phyloP scores from a whole-genome alignment of 148 eudicot genomes.

The Tetragonia tetragonoides region DNA sequence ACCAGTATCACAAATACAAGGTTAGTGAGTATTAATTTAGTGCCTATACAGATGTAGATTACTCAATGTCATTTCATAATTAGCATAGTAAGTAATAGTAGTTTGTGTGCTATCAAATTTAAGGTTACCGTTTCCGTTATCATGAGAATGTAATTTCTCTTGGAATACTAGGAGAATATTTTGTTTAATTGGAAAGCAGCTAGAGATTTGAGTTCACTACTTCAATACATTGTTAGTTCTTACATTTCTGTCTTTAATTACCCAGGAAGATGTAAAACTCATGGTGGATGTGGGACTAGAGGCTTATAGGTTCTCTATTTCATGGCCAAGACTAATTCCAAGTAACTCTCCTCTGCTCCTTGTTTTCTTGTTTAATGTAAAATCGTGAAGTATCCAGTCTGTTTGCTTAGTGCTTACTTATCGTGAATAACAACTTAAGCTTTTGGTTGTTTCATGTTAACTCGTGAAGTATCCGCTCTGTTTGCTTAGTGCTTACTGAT shows the following conservation, averaged over 20 bases:
- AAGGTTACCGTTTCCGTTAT: no score
- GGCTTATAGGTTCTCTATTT: conserved; percentile 44
- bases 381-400: no score
- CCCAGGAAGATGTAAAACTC: no score
- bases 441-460: no score
- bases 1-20: conserved; percentile 29
- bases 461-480: not conserved
- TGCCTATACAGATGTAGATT: no score
- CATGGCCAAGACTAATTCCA: conserved; percentile 47
- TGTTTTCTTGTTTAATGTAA: no score
- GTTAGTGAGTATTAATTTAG: not conserved
- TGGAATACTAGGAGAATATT: not conserved
- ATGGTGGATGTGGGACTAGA: conserved; percentile 35
- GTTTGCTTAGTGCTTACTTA: no score
- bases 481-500: not conserved
- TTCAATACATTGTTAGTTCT: not conserved
- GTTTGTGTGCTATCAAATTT: no score
- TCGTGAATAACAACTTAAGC: no score
- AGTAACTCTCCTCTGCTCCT: conserved; percentile 14
- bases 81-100: no score
- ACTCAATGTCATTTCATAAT: no score
- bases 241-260: no score
- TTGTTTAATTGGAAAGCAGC: conserved; percentile 23
- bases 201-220: conserved; percentile 21
- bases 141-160: not conserved